Percentiles rank a stretch among this genome's conserved stretches.
These are phyloP conservation scores for Didymella pinodella DNA, from an alignment of 2,329 filamentous ascomycete genomes.

Conservation along the genomic window DNA sequence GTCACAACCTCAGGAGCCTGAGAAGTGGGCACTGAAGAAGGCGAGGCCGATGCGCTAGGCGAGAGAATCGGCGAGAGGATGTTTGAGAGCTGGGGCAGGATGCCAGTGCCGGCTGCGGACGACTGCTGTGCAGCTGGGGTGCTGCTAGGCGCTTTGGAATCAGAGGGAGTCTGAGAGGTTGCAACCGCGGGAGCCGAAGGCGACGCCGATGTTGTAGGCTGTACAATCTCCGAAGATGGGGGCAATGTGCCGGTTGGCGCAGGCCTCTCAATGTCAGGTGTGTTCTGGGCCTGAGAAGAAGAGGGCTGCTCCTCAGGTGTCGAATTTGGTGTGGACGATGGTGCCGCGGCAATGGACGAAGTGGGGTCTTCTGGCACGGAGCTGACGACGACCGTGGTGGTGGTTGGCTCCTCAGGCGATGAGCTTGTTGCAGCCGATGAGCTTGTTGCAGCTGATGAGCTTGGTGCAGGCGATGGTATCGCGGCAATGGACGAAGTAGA, in stretches of 20 bases:
- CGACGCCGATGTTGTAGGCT: slow-evolving; percentile 9
- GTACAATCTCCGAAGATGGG: slow-evolving; percentile 9
- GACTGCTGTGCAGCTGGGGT: slow-evolving; percentile 1
- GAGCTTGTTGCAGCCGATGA: not conserved
- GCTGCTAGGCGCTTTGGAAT: slow-evolving; percentile 13
- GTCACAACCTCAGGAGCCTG: not conserved
- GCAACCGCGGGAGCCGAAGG: slow-evolving; percentile 13
- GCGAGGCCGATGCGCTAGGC: slow-evolving; percentile 6
- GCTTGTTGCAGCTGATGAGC: not conserved
- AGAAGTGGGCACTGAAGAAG: slow-evolving; percentile 1
- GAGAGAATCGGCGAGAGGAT: slow-evolving; percentile 10
- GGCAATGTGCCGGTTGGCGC: slow-evolving; percentile 5
- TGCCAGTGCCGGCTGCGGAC: slow-evolving; percentile 11
- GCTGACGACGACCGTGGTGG: not conserved
- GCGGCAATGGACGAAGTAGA: not conserved
- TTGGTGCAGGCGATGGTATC: no score
- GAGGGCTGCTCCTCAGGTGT: not conserved
- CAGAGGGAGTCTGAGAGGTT: slow-evolving; percentile 20
- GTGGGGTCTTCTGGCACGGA: not conserved
- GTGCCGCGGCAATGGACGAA: not conserved
- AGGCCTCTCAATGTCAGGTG: slow-evolving; percentile 3
- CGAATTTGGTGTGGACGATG: not conserved
- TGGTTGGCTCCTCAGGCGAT: not conserved
- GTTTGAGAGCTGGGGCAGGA: slow-evolving; percentile 8
- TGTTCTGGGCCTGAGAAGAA: slow-evolving; percentile 7